Evolutionary conservation across 306 rosid species (phyloP), one percentile per base, ranked within the genome.

Genomic region (Calophaca sinica): DNA sequence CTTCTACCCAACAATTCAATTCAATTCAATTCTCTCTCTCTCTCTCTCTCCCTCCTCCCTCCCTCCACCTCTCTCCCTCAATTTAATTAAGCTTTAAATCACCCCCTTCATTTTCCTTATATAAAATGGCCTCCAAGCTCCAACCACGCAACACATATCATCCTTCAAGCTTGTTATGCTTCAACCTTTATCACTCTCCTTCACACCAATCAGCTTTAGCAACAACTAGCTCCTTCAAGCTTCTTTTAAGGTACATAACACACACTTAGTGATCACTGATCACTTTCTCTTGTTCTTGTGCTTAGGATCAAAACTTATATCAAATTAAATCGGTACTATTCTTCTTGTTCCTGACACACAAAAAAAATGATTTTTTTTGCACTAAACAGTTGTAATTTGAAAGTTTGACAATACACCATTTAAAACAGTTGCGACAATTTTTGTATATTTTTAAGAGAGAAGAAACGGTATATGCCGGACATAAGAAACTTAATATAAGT

Each of bases 41-140:
- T 75, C 84, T 63, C 68, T 79, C 75, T 50, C 88, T 76, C 80
- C 79, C 63, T 79, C 79, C 32, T 51, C 5, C 78, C 73, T 58
- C 89, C 11, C 85, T 80, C 96, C 87, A 73, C 83, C 89, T 84
- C 88, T 82, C 88, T 8, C 86, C 83, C 79, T 44, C 82, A 85
- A 84, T 92, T 89, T 45, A 87, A 88, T 92, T 78, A 82, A 62
- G 86, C 92, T 68, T 88, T 89, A 83, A 89, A 64, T 79, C 89
- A 88, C 82, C 82, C 82, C 79, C 70, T 75, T 84, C 75, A 61
- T 79, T 78, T 62, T 72, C 69, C 75, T 75, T 79, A 74, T 91
- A 87, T 89, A 91, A 78, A 86, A 83, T 81, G 84, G 66, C 80
- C 76, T 84, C 28, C 33, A 67, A 79, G 70, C 66, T 84, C 78